Conservation (phyloP, 352 stramenopile species). For the Pythium angustatum region DNA sequence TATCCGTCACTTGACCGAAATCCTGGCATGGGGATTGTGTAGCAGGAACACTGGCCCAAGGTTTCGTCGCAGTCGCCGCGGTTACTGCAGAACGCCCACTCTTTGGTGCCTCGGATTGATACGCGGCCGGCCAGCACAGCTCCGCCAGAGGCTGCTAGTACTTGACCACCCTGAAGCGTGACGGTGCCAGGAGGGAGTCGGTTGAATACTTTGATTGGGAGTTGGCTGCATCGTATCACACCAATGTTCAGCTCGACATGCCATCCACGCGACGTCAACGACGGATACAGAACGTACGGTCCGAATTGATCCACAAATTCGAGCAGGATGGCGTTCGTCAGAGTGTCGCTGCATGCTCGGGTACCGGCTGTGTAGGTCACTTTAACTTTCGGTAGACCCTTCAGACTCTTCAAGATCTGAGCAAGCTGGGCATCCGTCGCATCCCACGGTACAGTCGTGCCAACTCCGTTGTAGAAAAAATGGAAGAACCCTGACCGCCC, state of each 20-base stretch:
- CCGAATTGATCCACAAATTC: constrained; percentile 67
- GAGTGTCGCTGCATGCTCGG: constrained; percentile 43
- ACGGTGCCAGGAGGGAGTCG: constrained; percentile 33
- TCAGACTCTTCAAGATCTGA: constrained; percentile 44
- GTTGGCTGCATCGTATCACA: constrained; percentile 53
- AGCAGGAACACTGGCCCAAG: constrained; percentile 60
- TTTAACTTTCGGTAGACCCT: constrained; percentile 40
- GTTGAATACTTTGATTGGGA: constrained; percentile 56
- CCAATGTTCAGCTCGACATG: not conserved
- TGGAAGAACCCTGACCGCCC: constrained; percentile 64
- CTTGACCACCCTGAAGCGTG: constrained; percentile 48
- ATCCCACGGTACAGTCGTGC: constrained; percentile 53
- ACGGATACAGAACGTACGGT: constrained; percentile 36
- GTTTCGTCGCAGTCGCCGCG: constrained; percentile 82
- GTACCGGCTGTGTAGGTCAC: constrained; percentile 46
- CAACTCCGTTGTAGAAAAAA: constrained; percentile 64
- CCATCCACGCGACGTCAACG: not conserved
- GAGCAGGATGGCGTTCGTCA: constrained; percentile 54
- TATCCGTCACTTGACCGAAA: constrained; percentile 87
- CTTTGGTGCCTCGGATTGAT: constrained; percentile 82
- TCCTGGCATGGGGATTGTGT: constrained; percentile 64
- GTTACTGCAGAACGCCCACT: constrained; percentile 88
- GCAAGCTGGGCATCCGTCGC: constrained; percentile 50
- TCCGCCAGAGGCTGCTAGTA: constrained; percentile 50
- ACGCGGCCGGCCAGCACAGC: constrained; percentile 42